A percentile compares a stretch with the other conserved stretches of the same genome.
Conservation (phyloP, 1,139 yeast species). For the Debaryomycetaceae sp. region DNA sequence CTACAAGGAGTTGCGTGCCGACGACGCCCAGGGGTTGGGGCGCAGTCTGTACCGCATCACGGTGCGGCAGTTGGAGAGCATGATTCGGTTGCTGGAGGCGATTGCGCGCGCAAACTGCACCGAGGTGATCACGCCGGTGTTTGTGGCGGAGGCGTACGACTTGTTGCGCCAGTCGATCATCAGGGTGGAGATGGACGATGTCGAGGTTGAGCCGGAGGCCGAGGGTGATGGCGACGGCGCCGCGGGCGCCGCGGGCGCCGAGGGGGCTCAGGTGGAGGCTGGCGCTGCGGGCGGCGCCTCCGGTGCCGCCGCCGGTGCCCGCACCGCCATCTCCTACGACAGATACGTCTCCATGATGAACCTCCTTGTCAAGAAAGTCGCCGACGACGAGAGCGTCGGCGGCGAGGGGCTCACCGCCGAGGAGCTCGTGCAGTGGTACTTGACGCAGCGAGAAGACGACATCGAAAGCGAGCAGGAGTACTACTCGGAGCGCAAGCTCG, state of each 20-base stretch:
- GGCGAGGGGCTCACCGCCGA: constrained; percentile 69
- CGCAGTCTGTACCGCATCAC: constrained; percentile 88
- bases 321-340: constrained; percentile 69
- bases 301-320: constrained; percentile 12
- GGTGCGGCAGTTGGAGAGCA: constrained; percentile 91
- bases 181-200: constrained; percentile 91
- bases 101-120: constrained; percentile 97
- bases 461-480: constrained; percentile 68
- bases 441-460: constrained; percentile 69
- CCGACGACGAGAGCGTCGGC: constrained; percentile 49
- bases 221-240: constrained; percentile 21
- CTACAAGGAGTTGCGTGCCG: constrained; percentile 83
- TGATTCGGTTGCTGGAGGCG: constrained; percentile 92
- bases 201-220: constrained; percentile 72
- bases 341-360: constrained; percentile 84
- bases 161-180: constrained; percentile 86
- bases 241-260: constrained; percentile 12
- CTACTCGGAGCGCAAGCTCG: constrained; percentile 65
- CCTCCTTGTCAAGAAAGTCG: constrained; percentile 65
- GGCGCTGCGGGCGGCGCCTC: constrained; percentile 4
- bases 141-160: constrained; percentile 93
- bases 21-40: constrained; percentile 90
- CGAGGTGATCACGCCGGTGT: constrained; percentile 77
- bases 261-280: constrained; percentile 6
- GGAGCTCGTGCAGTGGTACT: constrained; percentile 75